Conservation (phyloP, 2,329 filamentous ascomycete genomes). For the Hymenoscyphus infarciens region DNA sequence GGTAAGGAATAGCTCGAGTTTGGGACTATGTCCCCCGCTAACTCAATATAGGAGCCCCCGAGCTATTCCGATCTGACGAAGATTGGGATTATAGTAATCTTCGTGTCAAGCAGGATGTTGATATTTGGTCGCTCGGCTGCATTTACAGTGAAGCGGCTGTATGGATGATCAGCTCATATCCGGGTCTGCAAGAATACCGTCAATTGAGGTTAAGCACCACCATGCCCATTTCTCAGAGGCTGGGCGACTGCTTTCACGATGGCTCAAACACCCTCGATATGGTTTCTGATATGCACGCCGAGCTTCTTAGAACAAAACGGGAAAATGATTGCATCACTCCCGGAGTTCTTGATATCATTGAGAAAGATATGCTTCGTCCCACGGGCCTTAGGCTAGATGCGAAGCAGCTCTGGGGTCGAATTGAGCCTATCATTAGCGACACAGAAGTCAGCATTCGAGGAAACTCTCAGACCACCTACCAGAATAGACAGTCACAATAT, state of each 20-base stretch:
- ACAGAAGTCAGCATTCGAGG: no score
- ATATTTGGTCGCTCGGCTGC: slow-evolving; percentile 33
- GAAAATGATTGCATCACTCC: no score
- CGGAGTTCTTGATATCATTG: no score
- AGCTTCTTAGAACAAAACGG: no score
- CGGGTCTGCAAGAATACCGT: neutral
- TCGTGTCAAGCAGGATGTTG: slow-evolving; percentile 13
- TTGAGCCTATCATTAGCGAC: no score
- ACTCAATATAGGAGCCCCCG: slow-evolving; percentile 29
- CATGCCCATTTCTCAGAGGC: neutral
- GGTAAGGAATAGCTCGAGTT: no score
- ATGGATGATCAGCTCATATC: slow-evolving; percentile 22
- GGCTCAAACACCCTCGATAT: neutral
- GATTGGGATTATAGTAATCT: neutral
- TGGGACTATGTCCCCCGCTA: no score
- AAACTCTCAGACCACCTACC: no score
- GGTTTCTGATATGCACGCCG: neutral
- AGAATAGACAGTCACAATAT: no score
- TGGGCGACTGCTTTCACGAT: neutral
- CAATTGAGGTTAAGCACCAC: neutral
- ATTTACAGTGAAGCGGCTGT: slow-evolving; percentile 29
- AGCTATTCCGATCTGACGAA: slow-evolving; percentile 27
- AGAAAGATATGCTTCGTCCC: no score
- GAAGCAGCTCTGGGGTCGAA: no score
- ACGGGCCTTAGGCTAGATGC: no score